Evolutionary conservation across 1,139 yeast species (phyloP), one percentile per base, ranked within the genome.

Genomic region (Yamadazyma siamensis): DNA sequence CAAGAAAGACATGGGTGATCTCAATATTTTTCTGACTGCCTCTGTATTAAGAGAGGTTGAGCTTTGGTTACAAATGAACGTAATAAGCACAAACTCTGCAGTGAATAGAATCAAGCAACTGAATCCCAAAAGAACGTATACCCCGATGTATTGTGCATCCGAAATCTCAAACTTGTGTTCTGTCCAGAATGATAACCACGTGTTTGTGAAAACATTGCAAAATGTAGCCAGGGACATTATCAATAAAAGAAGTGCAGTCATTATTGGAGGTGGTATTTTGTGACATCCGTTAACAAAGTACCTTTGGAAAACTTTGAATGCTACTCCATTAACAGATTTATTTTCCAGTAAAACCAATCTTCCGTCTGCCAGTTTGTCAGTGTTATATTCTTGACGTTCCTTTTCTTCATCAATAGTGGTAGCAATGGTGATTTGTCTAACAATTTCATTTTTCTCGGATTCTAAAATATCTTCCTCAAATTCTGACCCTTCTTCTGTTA

Each of bases 161-260:
- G 75, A 46, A 27, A 71, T 56, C 16, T 52, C 36, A 47, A 81
- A 86, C 52, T 75, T 78, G 34, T 63, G 31, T 22, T 67, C 73
- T 3, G 84, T 72, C 96, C 96, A 88, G 55, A 76, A 88, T 1
- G 95, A 80, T 38, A 88, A 64, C 95, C 95, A 88, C 14, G 81
- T 80, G 44, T 81, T 83, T 24, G 85, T 68, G 52, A 85, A 82
- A 26, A 85, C 55, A 36, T 68, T 71, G 40, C 73, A 65, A 50
- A 84, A 86, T 0, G 88, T 74, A 6, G 77, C 48, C 6, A 73
- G 53, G 56, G 14, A 75, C 34, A 55, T 39, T 12, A 44, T 17
- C 9, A 56, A 45, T 19, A 47, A 35, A 21, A 39, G 23, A 12
- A 40, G 10, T 1, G 35, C 6, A n/a, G 39, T 6, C 24, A 38